Evolutionary conservation across 108 stramenopile genomes (phyloP).

Genomic region (Aurantiochytrium sp.): DNA sequence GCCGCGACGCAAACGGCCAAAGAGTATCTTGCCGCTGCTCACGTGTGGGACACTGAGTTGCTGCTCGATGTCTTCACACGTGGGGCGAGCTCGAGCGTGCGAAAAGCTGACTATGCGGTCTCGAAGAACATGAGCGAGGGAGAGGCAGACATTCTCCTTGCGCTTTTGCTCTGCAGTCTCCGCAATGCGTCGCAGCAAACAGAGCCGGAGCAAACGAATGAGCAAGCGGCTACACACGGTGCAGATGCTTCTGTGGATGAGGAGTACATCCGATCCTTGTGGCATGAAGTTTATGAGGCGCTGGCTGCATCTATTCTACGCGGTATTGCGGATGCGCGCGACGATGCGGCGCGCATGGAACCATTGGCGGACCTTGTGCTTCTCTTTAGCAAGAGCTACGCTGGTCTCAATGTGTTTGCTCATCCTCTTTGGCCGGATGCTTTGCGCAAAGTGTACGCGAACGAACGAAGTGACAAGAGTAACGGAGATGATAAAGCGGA

Average conservation of each 20-base stretch:
- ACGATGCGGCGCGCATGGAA: neutral
- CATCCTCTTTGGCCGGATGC: neutral
- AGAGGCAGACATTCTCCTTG: too few species aligned
- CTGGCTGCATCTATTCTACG: neutral
- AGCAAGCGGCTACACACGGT: too few species aligned
- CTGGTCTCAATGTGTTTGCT: neutral
- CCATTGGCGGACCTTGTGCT: neutral
- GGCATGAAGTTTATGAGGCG: neutral
- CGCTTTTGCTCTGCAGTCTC: too few species aligned
- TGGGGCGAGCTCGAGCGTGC: neutral
- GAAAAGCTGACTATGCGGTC: too few species aligned
- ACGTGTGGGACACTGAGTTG: neutral
- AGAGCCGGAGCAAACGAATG: too few species aligned
- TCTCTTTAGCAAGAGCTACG: neutral
- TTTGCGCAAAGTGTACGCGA: neutral
- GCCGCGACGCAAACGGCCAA: neutral
- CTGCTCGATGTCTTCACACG: neutral
- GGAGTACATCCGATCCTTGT: too few species aligned
- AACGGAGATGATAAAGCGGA: neutral
- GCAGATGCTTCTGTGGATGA: too few species aligned
- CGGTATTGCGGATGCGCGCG: neutral
- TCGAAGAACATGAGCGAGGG: too few species aligned
- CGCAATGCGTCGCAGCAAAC: too few species aligned
- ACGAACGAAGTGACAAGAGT: neutral
- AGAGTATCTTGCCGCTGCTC: neutral